These are phyloP conservation scores for Candida broadrunensis DNA, from an alignment of 805 yeast genomes.

Conservation along the genomic window DNA sequence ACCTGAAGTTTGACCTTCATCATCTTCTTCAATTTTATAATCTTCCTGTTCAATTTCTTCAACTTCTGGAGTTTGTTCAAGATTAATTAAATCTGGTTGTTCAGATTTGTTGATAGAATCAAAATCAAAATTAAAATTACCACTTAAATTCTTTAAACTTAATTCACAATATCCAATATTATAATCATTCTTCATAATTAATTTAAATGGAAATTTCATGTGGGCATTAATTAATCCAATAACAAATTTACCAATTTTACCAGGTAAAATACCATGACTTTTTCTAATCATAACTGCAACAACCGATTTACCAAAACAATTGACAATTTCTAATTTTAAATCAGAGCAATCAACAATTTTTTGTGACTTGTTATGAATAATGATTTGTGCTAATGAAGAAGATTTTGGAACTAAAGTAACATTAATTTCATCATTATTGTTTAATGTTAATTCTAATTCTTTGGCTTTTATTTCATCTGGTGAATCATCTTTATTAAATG, in stretches of 20 bases:
- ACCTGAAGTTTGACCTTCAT: constrained; percentile 4
- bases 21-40: background rate
- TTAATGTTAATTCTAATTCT: background rate
- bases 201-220: constrained; percentile 30
- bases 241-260: constrained; percentile 30
- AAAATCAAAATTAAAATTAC: constrained; percentile 12
- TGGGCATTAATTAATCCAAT: constrained; percentile 28
- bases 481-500: background rate
- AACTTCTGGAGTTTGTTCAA: constrained; percentile 1
- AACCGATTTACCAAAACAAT: constrained; percentile 24
- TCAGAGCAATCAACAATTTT: constrained; percentile 26
- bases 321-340: constrained; percentile 25
- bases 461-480: background rate
- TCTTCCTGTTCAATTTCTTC: background rate
- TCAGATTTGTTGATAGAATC: background rate
- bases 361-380: constrained; percentile 25
- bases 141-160: constrained; percentile 20
- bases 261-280: constrained; percentile 29
- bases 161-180: constrained; percentile 18
- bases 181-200: constrained; percentile 20
- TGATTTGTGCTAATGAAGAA: constrained; percentile 26
- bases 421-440: constrained; percentile 8
- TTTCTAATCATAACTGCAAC: constrained; percentile 27
- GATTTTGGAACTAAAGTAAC: constrained; percentile 29
- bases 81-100: background rate